Conservation (phyloP, 2,329 filamentous ascomycete species). For the Colletotrichum lindemuthianum region DNA sequence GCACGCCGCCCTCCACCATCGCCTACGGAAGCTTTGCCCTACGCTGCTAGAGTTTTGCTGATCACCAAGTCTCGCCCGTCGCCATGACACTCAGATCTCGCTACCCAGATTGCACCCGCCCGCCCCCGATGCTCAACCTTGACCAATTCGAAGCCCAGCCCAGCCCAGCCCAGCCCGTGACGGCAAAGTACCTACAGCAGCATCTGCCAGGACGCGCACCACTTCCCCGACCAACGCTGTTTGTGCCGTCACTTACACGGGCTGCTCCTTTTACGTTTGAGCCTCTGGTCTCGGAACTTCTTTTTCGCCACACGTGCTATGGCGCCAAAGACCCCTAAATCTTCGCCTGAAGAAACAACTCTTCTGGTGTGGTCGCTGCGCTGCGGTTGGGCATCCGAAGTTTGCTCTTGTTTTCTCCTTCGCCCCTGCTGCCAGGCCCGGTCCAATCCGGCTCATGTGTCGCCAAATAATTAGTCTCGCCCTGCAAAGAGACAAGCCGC, state of each 20-base stretch:
- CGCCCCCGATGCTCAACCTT: background rate
- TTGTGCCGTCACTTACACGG: conserved; percentile 8
- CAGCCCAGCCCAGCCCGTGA: no score
- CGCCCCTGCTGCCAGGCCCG: background rate
- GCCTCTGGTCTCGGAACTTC: background rate
- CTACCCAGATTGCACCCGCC: conserved; percentile 2
- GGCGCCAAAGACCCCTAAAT: conserved; percentile 24
- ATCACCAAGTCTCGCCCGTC: conserved; percentile 10
- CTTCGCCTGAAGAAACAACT: background rate
- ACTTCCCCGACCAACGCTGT: background rate
- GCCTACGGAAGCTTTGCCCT: conserved; percentile 11
- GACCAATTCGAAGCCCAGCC: background rate
- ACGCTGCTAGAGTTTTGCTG: conserved; percentile 15
- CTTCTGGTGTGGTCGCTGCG: conserved; percentile 1
- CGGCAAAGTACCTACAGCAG: background rate
- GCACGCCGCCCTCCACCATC: no score
- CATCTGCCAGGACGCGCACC: conserved; percentile 8
- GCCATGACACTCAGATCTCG: conserved; percentile 14
- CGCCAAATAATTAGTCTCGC: conserved; percentile 6
- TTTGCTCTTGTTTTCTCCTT: conserved; percentile 9
- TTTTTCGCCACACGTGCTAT: conserved; percentile 13
- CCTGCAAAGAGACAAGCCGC: conserved; percentile 25
- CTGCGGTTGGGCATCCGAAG: conserved; percentile 23
- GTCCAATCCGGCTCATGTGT: conserved; percentile 3
- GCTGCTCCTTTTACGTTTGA: no score